These are phyloP conservation scores for Coemansia sp. DNA, from an alignment of 192 early-diverging fungal genomes.

Conservation along the genomic window DNA sequence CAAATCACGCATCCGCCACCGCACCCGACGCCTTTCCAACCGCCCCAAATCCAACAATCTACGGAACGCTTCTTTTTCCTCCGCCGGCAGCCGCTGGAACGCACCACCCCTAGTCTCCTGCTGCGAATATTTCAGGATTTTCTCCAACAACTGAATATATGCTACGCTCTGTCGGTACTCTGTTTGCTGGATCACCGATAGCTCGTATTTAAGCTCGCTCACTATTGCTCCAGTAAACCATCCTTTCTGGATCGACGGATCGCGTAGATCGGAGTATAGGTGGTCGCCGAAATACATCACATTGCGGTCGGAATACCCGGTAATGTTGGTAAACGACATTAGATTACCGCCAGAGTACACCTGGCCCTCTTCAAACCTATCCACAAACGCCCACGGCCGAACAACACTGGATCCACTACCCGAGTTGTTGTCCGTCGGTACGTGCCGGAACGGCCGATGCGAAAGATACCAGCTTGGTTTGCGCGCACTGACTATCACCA, in stretches of 20 bases:
- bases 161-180: slow-evolving; percentile 56
- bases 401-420: slow-evolving; percentile 4
- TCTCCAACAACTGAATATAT: slow-evolving; percentile 61
- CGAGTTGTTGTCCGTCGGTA: slow-evolving; percentile 21
- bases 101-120: slow-evolving; percentile 34
- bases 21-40: slow-evolving; percentile 44
- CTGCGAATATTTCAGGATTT: slow-evolving; percentile 61
- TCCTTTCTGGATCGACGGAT: slow-evolving; percentile 63
- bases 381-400: slow-evolving; percentile 59
- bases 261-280: slow-evolving; percentile 64
- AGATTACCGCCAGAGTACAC: slow-evolving; percentile 67
- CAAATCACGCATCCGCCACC: slow-evolving; percentile 54
- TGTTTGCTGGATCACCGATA: slow-evolving; percentile 55
- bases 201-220: slow-evolving; percentile 59
- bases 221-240: slow-evolving; percentile 68
- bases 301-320: slow-evolving; percentile 61
- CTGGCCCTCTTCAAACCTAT: slow-evolving; percentile 58
- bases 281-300: slow-evolving; percentile 70
- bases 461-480: slow-evolving; percentile 65
- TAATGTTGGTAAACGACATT: slow-evolving; percentile 57
- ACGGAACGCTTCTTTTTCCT: slow-evolving; percentile 36
- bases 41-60: slow-evolving; percentile 56
- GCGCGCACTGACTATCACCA: slow-evolving; percentile 60
- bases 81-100: slow-evolving; percentile 21
- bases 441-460: slow-evolving; percentile 61